These are phyloP conservation scores for Infundibulicybe gibba DNA, from an alignment of 768 basidiomycete genomes.

Conservation along the genomic window DNA sequence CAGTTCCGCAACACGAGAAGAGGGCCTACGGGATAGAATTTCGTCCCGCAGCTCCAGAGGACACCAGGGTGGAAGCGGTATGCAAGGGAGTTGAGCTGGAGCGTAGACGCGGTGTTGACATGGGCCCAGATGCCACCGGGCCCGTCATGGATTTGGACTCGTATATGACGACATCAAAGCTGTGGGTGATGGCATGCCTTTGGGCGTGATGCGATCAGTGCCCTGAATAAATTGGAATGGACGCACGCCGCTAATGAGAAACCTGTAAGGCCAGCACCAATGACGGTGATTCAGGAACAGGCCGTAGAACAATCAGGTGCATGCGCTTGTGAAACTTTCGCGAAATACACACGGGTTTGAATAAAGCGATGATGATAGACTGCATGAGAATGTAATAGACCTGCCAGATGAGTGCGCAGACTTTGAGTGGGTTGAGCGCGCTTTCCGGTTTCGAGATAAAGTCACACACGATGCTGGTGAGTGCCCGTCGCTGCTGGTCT, in stretches of 20 bases:
- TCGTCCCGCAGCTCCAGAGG: slow-evolving; percentile 42
- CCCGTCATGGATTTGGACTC: slow-evolving; percentile 27
- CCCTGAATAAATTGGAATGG: neutral
- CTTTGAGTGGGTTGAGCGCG: too few species aligned
- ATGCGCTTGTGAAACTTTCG: neutral
- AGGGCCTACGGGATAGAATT: slow-evolving; percentile 36
- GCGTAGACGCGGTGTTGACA: slow-evolving; percentile 46
- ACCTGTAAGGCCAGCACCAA: slow-evolving; percentile 50
- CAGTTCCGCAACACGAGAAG: neutral
- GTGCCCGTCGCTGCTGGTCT: too few species aligned
- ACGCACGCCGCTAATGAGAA: slow-evolving; percentile 45
- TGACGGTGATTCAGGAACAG: slow-evolving; percentile 37
- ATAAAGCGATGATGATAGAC: slow-evolving; percentile 29
- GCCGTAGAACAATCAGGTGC: neutral
- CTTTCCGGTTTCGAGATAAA: too few species aligned
- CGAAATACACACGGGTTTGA: slow-evolving; percentile 28
- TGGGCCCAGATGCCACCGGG: slow-evolving; percentile 51
- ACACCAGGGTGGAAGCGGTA: slow-evolving; percentile 49
- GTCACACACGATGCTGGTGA: too few species aligned
- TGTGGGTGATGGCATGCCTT: slow-evolving; percentile 43
- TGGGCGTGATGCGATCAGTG: neutral
- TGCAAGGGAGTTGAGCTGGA: slow-evolving; percentile 47
- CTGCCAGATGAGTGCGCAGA: slow-evolving; percentile 12
- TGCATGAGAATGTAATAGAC: slow-evolving; percentile 31
- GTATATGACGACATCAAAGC: slow-evolving; percentile 50